Conservation (phyloP, 2,329 filamentous ascomycete genomes). For the Claviceps arundinis region DNA sequence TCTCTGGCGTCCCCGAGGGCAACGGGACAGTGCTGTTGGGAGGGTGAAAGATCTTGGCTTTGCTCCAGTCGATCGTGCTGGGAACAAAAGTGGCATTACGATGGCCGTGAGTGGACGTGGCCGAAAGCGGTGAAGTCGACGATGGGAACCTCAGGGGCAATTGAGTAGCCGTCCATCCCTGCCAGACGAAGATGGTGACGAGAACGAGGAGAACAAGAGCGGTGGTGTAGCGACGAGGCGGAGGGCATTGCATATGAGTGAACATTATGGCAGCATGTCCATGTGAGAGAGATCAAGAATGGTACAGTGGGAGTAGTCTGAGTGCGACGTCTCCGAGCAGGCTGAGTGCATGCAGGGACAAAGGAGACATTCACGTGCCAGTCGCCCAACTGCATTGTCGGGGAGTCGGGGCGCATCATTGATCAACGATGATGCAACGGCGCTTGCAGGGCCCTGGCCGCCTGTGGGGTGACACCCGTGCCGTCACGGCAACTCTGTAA, state of each 20-base stretch:
- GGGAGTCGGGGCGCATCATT: too few relatives aligned
- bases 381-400: too few relatives aligned
- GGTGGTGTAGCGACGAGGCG: slow-evolving; percentile 20
- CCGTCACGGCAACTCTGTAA: neutral
- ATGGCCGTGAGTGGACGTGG: slow-evolving; percentile 6
- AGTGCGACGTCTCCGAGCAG: too few relatives aligned
- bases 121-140: neutral
- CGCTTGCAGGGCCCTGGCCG: too few relatives aligned
- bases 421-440: too few relatives aligned
- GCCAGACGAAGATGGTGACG: slow-evolving; percentile 16
- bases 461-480: too few relatives aligned
- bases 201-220: slow-evolving; percentile 16
- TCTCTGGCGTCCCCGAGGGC: slow-evolving; percentile 22
- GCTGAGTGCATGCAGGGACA: neutral
- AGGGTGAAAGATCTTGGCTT: slow-evolving; percentile 19
- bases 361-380: neutral
- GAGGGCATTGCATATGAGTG: slow-evolving; percentile 18
- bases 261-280: slow-evolving; percentile 14
- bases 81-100: slow-evolving; percentile 19
- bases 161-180: slow-evolving; percentile 9
- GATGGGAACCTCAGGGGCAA: slow-evolving; percentile 8
- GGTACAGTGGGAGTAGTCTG: too few relatives aligned
- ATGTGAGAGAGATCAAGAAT: neutral
- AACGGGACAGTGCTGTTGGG: slow-evolving; percentile 17
- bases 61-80: slow-evolving; percentile 26